Base-by-base conservation (phyloP, 1,284 basidiomycete genomes). In the Meira miltonrushii region DNA sequence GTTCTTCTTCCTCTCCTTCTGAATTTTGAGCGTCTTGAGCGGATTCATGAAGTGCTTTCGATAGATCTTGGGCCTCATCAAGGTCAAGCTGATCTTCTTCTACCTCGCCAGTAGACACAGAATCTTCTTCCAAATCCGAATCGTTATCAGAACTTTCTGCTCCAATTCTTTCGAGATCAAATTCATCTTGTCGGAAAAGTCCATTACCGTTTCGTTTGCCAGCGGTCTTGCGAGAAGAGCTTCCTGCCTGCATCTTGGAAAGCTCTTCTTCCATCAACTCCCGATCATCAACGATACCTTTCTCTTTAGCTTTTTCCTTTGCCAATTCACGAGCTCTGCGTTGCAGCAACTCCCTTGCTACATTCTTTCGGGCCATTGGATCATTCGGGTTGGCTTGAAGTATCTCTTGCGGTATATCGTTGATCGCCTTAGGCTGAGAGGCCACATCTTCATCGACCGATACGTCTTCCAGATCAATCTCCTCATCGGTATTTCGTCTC, bases 401-500 rank as follows among this genome's bases (percentile, higher is more conserved):
- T 38, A 59, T 28, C 23, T 48, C 21, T 25, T 15, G 12, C 28
- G 28, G 28, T 33, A 33, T 33, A 33, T 33, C 28, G 28, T 33
- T 33, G 28, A 33, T 8, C 8, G 8, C 28, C n/a, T n/a, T n/a
- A n/a, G n/a, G n/a, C 9, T 9, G 44, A 23, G 25, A 23, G 21
- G 37, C 21, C 7, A 21, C 40, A 12, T 51, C 43, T 2, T 43
- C 13, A 17, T 71, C 66, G 23, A 74, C 70, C 39, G 69, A 66
- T 48, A 75, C 74, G 11, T 75, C 74, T 37, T 74, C 70, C 68
- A 75, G 67, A 10, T 69, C 74, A 10, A 68, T 41, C 10, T 68
- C 67, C 3, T 65, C 61, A 23, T 54, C 50, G 5, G 50, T 53
- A 21, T 39, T 41, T 15, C 17, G 59, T 6, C 50, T 41, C 11